Conservation (phyloP, 2,329 filamentous ascomycete genomes). For the Sphaerulina musiva region DNA sequence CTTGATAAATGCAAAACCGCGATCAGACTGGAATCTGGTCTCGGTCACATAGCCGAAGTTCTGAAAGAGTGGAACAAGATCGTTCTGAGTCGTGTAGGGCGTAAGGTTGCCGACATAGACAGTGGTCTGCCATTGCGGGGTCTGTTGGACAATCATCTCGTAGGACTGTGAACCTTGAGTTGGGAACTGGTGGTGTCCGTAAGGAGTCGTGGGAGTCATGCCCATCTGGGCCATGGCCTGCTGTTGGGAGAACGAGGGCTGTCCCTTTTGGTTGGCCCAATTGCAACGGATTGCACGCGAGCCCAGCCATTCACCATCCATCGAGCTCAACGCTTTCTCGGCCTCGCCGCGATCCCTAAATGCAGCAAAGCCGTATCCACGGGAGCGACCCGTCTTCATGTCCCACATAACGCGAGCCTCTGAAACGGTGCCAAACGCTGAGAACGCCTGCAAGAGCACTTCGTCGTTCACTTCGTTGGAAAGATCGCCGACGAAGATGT, state of each 20-base stretch:
- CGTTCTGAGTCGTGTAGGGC: conserved; percentile 92
- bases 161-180: conserved; percentile 95
- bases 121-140: conserved; percentile 95
- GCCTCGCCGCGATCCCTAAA: conserved; percentile 91
- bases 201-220: conserved; percentile 94
- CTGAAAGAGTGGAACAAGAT: conserved; percentile 95
- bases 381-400: conserved; percentile 98
- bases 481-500: conserved; percentile 96
- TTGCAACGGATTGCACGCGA: conserved; percentile 98
- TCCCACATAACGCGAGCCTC: conserved; percentile 99
- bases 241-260: conserved; percentile 96
- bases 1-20: conserved; percentile 97
- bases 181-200: conserved; percentile 86
- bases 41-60: conserved; percentile 98
- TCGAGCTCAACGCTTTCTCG: conserved; percentile 90
- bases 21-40: conserved; percentile 94
- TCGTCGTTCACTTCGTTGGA: conserved; percentile 99
- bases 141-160: conserved; percentile 93
- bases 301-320: conserved; percentile 99
- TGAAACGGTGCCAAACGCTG: conserved; percentile 88
- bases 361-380: conserved; percentile 95
- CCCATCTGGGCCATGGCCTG: conserved; percentile 96
- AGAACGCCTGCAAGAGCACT: conserved; percentile 86
- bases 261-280: conserved; percentile 99
- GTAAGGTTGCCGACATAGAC: conserved; percentile 97